A percentile compares a stretch with the other conserved stretches of the same genome.
These are phyloP conservation scores for Lepiota venenata DNA, from an alignment of 768 basidiomycete species.

Conservation along the genomic window DNA sequence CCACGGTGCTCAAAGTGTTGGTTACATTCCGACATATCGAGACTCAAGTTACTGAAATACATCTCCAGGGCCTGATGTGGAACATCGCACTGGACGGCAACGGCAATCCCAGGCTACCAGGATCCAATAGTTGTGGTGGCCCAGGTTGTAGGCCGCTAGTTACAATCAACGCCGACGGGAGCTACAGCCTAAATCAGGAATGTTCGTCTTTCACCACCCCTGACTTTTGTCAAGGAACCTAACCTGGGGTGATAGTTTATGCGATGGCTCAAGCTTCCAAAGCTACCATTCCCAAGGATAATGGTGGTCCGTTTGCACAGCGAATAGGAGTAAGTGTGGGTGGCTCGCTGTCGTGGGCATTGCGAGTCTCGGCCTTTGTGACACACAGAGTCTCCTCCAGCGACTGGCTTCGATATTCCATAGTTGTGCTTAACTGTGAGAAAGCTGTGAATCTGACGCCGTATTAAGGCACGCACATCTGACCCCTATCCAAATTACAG, in stretches of 20 bases:
- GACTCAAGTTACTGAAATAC: conserved; percentile 11
- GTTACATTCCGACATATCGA: conserved; percentile 12
- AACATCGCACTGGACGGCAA: conserved; percentile 63
- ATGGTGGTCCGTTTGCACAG: conserved; percentile 63
- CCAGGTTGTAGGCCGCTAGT: conserved; percentile 64
- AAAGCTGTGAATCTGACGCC: background rate
- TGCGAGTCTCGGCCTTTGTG: conserved; percentile 65
- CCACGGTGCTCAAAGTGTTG: conserved; percentile 36
- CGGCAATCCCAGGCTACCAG: conserved; percentile 64
- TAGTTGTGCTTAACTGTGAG: conserved; percentile 73
- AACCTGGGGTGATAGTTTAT: conserved; percentile 41
- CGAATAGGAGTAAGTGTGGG: conserved; percentile 63
- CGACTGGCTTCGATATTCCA: conserved; percentile 63
- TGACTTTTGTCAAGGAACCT: background rate
- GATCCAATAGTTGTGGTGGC: conserved; percentile 57
- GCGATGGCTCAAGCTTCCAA: conserved; percentile 74
- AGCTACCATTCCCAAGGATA: conserved; percentile 66
- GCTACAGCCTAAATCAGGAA: conserved; percentile 69
- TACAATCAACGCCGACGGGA: conserved; percentile 61
- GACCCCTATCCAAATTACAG: conserved; percentile 14
- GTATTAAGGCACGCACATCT: background rate
- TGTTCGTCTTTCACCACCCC: conserved; percentile 35
- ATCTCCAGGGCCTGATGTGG: conserved; percentile 62
- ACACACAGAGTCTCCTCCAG: conserved; percentile 48
- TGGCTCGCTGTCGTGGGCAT: conserved; percentile 52